Evolutionary conservation across 192 early-diverging fungal genomes (phyloP).

Genomic region (Allomyces javanicus): DNA sequence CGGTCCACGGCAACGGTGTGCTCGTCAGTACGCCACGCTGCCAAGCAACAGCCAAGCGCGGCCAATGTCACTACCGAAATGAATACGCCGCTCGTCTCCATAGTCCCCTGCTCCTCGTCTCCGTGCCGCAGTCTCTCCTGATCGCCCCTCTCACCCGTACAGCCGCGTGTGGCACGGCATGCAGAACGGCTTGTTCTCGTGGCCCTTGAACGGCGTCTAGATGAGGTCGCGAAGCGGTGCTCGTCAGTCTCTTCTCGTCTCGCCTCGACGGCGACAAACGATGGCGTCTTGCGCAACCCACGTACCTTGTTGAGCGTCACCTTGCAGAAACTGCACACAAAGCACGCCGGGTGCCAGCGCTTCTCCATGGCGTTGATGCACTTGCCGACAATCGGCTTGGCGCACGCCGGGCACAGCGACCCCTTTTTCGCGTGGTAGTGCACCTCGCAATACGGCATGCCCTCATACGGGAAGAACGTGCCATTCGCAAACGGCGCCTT

Average conservation of each 20-base stretch:
- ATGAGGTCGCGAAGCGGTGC: too few species aligned
- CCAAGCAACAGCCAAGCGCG: neutral
- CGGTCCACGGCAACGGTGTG: neutral
- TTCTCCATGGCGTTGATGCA: slow-evolving; percentile 4
- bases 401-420: slow-evolving; percentile 5
- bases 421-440: slow-evolving; percentile 12
- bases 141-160: neutral
- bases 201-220: neutral
- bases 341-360: slow-evolving; percentile 4
- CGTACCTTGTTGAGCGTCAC: neutral
- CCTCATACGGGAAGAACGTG: slow-evolving; percentile 17
- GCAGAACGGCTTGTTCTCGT: neutral
- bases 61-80: neutral
- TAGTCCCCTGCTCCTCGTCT: too few species aligned
- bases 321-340: slow-evolving; percentile 1
- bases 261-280: too few species aligned
- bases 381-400: slow-evolving; percentile 7
- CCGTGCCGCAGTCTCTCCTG: too few species aligned
- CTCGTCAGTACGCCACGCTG: neutral
- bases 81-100: neutral
- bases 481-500: slow-evolving; percentile 13
- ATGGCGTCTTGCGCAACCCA: too few species aligned
- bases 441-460: slow-evolving; percentile 16
- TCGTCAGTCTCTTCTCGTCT: too few species aligned
- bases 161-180: neutral